Base-by-base conservation (phyloP, 495 filamentous ascomycete genomes). In the Xylona heveae region DNA sequence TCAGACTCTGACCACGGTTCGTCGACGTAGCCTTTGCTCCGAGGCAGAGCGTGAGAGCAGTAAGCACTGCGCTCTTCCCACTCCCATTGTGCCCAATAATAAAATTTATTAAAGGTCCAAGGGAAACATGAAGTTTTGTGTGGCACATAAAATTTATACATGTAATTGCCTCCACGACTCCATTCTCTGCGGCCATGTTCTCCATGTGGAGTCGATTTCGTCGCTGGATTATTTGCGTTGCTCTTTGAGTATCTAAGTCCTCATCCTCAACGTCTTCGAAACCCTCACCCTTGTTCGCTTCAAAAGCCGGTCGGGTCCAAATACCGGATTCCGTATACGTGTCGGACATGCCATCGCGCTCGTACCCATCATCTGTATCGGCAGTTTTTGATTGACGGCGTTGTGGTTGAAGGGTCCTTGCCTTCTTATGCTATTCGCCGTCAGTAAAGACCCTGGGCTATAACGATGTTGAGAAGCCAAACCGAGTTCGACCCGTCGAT, bases 71-170 rank as follows among this genome's bases (percentile, higher is more conserved):
- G 48, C 85, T 94, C 56, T 99, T 99, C n/a, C 88, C 88, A 44
- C 88, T 95, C 24, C 88, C 88, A 50, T 99, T 99, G 45, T 91
- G 80, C 2, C 88, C 88, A 34, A 92, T 80, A 31, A 99, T 82
- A 52, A 95, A 99, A 49, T 95, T 99, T 41, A 95, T 88, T 4
- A 93, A 61, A 0, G 88, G 85, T 0, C 88, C 85, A 12, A 99
- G 59, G 24, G 75, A 65, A 29, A 91, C 74, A 33, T 72, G 62
- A 10, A 95, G 68, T 36, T 70, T 71, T 12, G 62, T 54, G 45
- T 99, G 88, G 44, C 85, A 94, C 88, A 95, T 92, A 48, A 91
- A 91, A 46, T 92, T 94, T 37, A 72, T 68, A 49, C 79, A 90
- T 30, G 67, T 74, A 21, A 94, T 73, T 33, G 68, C 67, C 51